Percentiles rank a stretch among this genome's conserved stretches.
phyloP scores from a whole-genome alignment of 306 rosid species.

The Cercis canadensis region DNA sequence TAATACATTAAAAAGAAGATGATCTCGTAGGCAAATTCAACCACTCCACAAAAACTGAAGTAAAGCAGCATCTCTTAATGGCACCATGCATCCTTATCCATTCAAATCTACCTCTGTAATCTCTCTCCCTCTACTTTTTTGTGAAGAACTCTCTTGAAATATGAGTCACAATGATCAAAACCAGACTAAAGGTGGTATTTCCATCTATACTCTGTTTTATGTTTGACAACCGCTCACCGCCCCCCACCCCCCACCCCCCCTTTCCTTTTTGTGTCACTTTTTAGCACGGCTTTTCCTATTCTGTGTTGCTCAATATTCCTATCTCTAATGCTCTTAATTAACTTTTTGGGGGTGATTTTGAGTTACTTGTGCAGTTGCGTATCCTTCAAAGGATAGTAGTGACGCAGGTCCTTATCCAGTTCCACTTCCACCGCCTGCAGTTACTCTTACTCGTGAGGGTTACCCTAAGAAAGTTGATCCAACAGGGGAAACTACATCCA shows the following conservation, averaged over 20 bases:
- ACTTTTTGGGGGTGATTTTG: not conserved
- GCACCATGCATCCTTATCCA: not conserved
- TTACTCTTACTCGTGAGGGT: not conserved
- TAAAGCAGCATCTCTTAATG: not conserved
- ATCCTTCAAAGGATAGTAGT: slow-evolving; percentile 35
- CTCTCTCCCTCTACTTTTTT: not conserved
- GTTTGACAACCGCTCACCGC: too few relatives aligned
- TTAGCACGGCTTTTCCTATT: too few relatives aligned
- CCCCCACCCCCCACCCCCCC: too few relatives aligned
- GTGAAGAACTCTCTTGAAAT: slow-evolving; percentile 10
- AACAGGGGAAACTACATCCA: slow-evolving; percentile 34
- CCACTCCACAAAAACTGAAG: slow-evolving; percentile 15
- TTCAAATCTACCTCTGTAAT: not conserved
- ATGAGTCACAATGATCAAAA: slow-evolving; percentile 27
- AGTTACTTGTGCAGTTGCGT: slow-evolving; percentile 3
- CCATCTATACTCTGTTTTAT: not conserved
- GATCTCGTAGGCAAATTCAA: slow-evolving; percentile 4
- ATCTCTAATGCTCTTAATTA: too few relatives aligned
- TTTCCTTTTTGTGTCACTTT: too few relatives aligned
- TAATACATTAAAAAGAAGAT: not conserved
- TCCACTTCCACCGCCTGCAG: slow-evolving; percentile 12
- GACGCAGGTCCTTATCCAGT: slow-evolving; percentile 34
- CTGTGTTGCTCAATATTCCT: too few relatives aligned
- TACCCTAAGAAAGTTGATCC: slow-evolving; percentile 24
- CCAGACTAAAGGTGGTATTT: slow-evolving; percentile 37